Evolutionary conservation across 2,329 filamentous ascomycete genomes (phyloP), one percentile per base, ranked within the genome.

Genomic region (Diaporthe vexans): DNA sequence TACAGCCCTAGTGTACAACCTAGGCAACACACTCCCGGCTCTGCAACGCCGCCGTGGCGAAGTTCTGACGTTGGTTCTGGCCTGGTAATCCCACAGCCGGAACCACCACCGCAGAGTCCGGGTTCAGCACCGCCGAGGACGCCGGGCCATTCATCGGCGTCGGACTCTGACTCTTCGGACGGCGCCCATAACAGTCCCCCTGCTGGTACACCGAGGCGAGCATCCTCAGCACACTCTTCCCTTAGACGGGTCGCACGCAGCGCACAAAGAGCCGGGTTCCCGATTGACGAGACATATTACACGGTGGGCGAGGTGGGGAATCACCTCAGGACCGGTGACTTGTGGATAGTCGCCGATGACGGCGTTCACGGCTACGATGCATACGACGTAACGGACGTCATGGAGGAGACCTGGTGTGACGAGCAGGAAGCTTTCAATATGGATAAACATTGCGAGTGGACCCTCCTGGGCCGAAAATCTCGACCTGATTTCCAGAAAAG

Each of bases 301-400:
- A 63, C 56, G 9, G 48, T 56, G 3, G 70, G 57, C 46, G 57
- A 72, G 51, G 70, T 56, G 9, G 70, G 43, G 4, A 35, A 72
- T 33, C 58, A 65, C 43, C 9, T 21, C 15, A 52, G 19, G 11
- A 37, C 24, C 15, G 35, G 33, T 8, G 35, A 37, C n/a, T 26
- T 65, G 46, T 72, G 70, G 70, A n/a, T 72, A 5, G 29, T 72
- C 11, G 58, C 19, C 33, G 46, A 72, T 4, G 33, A 65, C 15
- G 70, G 58, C n/a, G 43, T 15, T 24, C 9, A 13, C 5, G 70
- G 58, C n/a, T 56, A 65, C n/a, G 58, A 65, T 35, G 58, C 65
- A 33, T 72, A 65, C 26, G 21, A 72, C n/a, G 70, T 51, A n/a
- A 72, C 70, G 26, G 61, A 65, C 21, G 43, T 65, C 43, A 7